Percentiles rank a stretch among this genome's conserved stretches.
Conservation (phyloP, 1,284 basidiomycete species). For the Trichosporon sp. region DNA sequence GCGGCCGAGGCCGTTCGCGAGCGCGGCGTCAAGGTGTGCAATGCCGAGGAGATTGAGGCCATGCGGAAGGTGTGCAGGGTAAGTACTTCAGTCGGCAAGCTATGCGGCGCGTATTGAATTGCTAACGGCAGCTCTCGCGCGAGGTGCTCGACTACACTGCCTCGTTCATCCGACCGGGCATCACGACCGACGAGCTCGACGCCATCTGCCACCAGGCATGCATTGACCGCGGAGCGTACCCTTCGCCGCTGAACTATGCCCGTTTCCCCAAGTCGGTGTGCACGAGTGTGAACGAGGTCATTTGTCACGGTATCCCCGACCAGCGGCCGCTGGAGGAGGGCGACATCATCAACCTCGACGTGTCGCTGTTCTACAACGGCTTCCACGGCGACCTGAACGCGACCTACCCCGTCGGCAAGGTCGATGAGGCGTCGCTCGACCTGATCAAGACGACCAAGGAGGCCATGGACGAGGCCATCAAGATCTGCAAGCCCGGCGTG, state of each 20-base stretch:
- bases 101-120: neutral
- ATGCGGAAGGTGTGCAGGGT: constrained; percentile 48
- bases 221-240: constrained; percentile 87
- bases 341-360: constrained; percentile 86
- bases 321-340: constrained; percentile 76
- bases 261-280: constrained; percentile 94
- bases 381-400: constrained; percentile 88
- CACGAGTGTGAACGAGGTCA: constrained; percentile 91
- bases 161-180: constrained; percentile 73
- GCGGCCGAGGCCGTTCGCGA: constrained; percentile 36
- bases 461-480: constrained; percentile 79
- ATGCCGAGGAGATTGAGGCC: constrained; percentile 46
- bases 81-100: constrained; percentile 10
- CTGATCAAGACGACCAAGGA: constrained; percentile 74
- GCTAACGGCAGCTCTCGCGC: constrained; percentile 62
- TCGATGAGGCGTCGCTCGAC: constrained; percentile 73
- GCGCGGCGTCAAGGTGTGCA: constrained; percentile 38
- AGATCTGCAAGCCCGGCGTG: constrained; percentile 81
- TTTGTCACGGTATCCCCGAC: constrained; percentile 96
- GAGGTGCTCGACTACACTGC: constrained; percentile 90
- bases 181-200: constrained; percentile 94
- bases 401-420: constrained; percentile 74
- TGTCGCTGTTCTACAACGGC: constrained; percentile 56
- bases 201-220: constrained; percentile 90
- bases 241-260: constrained; percentile 88